Conservation (phyloP, 2,329 filamentous ascomycete genomes). For the Beauveria bassiana region DNA sequence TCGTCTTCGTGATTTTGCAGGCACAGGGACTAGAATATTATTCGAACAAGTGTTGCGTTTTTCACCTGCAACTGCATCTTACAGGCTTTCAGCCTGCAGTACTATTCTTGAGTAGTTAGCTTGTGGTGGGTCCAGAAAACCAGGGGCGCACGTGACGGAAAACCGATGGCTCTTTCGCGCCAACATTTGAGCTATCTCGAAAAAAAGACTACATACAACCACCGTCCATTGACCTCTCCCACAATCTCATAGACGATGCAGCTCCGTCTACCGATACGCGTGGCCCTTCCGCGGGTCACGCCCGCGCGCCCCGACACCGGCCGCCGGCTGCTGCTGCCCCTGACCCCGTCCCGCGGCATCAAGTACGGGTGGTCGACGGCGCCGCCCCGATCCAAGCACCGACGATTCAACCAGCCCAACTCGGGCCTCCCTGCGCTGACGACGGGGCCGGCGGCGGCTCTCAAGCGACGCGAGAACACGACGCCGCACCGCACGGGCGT, state of each 20-base stretch:
- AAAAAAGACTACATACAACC: constrained; percentile 11
- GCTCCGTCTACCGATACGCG: constrained; percentile 35
- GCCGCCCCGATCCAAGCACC: constrained; percentile 42
- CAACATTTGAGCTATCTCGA: constrained; percentile 4
- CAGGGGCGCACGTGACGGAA: constrained; percentile 8
- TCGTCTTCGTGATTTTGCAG: too few relatives aligned
- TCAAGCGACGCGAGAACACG: constrained; percentile 49
- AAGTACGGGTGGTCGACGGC: constrained; percentile 56
- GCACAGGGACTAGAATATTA: too few relatives aligned
- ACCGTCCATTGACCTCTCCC: constrained; percentile 12
- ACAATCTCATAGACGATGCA: constrained; percentile 30
- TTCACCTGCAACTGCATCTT: background rate
- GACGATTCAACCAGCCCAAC: constrained; percentile 53
- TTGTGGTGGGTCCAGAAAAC: background rate
- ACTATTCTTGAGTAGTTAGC: too few relatives aligned
- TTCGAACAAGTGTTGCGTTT: too few relatives aligned
- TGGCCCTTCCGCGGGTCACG: constrained; percentile 33
- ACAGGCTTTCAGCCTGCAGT: too few relatives aligned
- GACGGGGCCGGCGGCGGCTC: constrained; percentile 52
- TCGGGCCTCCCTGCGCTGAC: constrained; percentile 49
- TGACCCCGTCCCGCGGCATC: constrained; percentile 40
- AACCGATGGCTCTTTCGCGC: background rate
- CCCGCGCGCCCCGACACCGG: constrained; percentile 22
- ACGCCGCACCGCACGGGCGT: constrained; percentile 68
- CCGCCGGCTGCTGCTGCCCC: constrained; percentile 36